Base-by-base conservation (phyloP, 768 basidiomycete species). In the Lyophyllum atratum region DNA sequence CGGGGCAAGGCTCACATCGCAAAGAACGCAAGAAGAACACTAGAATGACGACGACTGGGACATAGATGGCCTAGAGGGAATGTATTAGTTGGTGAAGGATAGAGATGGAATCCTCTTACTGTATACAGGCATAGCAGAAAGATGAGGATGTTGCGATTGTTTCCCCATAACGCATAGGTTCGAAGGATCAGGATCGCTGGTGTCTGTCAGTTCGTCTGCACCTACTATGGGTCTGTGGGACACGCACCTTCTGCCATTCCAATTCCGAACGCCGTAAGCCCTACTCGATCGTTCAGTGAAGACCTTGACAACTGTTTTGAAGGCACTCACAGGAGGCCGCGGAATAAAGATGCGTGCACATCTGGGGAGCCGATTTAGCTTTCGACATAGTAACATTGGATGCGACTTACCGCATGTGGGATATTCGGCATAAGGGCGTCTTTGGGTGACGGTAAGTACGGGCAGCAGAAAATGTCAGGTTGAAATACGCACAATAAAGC, bases 181-280 rank as follows among this genome's bases (percentile, higher is more conserved):
- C 65, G 65, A 9, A 66, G 54, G 3, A 66, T 11, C 17, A 66
- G 52, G 29, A 66, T 47, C 7, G 62, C 65, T 66, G 25, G 21
- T 31, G 25, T 9, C 5, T n/a, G 39, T 40, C 39, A 40, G n/a
- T 15, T 4, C 4, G 5, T 7, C 11, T 15, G n/a, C 4, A 19
- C 4, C 4, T n/a, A 40, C 15, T 1, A 19, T 12, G 43, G 26
- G 22, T 12, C 4, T 19, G 9, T 21, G 12, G 3, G 7, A 19
- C 11, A 45, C 47, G 19, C n/a, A 62, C 61, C 58, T 56, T 62
- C 61, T 11, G 61, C 46, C 33, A 49, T 37, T 14, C 47, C 54
- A 11, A 59, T 53, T 21, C 58, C 61, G n/a, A 56, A 46, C 1
- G 25, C 39, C 1, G 43, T 56, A 5, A 34, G 25, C 50, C 52